Conservation (phyloP, 306 rosid genomes). For the Ochetophila trinervis region DNA sequence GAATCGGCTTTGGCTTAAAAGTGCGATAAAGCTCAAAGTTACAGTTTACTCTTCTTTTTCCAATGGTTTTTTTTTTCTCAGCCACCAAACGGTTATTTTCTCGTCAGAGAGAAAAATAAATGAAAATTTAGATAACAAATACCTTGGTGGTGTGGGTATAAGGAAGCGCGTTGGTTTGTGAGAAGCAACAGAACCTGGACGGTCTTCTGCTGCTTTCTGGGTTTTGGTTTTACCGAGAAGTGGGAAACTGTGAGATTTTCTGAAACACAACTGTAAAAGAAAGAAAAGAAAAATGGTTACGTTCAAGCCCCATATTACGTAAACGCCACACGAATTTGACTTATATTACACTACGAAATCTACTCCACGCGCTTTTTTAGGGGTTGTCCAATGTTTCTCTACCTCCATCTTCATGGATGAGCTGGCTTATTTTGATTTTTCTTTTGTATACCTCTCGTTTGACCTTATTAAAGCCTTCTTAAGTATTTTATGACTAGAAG, state of each 20-base stretch:
- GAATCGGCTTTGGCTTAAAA: conserved; percentile 13
- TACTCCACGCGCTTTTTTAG: too few species aligned
- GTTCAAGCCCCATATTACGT: background rate
- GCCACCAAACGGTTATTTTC: conserved; percentile 18
- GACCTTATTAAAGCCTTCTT: too few species aligned
- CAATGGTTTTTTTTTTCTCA: conserved; percentile 6
- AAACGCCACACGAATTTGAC: background rate
- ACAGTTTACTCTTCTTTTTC: background rate
- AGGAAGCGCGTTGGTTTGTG: conserved; percentile 8
- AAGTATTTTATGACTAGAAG: too few species aligned
- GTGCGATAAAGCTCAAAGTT: background rate
- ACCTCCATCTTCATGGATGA: too few species aligned
- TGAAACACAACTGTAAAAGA: too few species aligned
- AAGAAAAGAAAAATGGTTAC: background rate
- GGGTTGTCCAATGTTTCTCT: too few species aligned
- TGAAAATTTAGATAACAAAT: background rate
- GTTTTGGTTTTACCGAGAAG: conserved; percentile 4
- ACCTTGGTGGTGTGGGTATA: background rate
- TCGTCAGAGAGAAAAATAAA: background rate
- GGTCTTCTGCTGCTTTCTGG: background rate
- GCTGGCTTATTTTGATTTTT: too few species aligned
- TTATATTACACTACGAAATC: too few species aligned
- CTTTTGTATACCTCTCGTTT: too few species aligned
- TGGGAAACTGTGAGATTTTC: conserved; percentile 5
- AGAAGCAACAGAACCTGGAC: background rate